Conservation (phyloP, 2,329 filamentous ascomycete species). For the Fusarium sp. region DNA sequence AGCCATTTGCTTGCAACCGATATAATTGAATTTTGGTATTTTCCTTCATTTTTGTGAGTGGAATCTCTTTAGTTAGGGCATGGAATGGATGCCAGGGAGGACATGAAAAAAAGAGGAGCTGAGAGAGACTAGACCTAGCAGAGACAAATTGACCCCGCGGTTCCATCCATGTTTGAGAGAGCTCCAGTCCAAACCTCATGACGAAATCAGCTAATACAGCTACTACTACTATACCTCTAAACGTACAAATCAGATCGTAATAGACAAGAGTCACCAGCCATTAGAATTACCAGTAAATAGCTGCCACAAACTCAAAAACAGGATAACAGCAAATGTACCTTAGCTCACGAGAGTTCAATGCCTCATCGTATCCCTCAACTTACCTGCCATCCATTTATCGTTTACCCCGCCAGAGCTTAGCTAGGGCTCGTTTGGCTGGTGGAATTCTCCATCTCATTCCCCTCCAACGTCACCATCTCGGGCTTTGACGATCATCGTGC, state of each 20-base stretch:
- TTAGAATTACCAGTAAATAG: background rate
- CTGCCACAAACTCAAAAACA: constrained; percentile 9
- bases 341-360: background rate
- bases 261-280: background rate
- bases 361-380: background rate
- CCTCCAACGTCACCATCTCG: constrained; percentile 12
- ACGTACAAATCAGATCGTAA: background rate
- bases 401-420: constrained; percentile 40
- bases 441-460: constrained; percentile 12
- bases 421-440: constrained; percentile 7
- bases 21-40: background rate
- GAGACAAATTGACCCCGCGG: constrained; percentile 21
- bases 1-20: constrained; percentile 26
- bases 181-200: background rate
- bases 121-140: background rate
- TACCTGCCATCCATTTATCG: background rate
- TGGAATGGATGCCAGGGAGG: constrained; percentile 8
- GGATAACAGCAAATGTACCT: background rate
- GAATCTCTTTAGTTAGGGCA: constrained; percentile 38
- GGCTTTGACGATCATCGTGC: background rate
- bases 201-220: background rate
- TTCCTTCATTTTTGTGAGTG: constrained; percentile 38
- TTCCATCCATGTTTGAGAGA: background rate
- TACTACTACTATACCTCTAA: background rate
- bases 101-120: background rate